phyloP scores from a whole-genome alignment of 2,329 filamentous ascomycete genomes.

The Huntiella savannae region DNA sequence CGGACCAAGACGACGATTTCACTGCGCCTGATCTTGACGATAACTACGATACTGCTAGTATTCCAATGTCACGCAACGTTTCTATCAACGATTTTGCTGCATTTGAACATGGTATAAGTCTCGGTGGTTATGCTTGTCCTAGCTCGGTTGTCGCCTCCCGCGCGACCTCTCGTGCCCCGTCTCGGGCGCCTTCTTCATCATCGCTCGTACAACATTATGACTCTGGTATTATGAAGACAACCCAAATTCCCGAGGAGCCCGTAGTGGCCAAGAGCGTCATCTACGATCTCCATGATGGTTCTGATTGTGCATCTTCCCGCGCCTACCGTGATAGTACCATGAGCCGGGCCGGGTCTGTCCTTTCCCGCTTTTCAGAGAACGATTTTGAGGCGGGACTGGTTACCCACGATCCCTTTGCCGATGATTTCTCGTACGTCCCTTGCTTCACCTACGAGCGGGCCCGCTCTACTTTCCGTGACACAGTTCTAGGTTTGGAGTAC shows the following conservation, averaged over 20 bases:
- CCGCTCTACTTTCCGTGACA: constrained; percentile 74
- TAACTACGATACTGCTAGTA: constrained; percentile 24
- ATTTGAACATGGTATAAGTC: constrained; percentile 16
- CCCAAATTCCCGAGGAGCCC: constrained; percentile 2
- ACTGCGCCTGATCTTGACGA: background rate
- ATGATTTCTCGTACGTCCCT: constrained; percentile 84
- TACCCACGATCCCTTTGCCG: constrained; percentile 47
- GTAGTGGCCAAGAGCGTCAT: background rate
- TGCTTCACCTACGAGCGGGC: constrained; percentile 76
- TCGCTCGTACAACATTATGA: constrained; percentile 17
- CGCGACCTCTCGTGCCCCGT: constrained; percentile 27
- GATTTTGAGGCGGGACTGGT: constrained; percentile 33
- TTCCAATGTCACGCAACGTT: constrained; percentile 25
- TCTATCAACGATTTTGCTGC: constrained; percentile 23
- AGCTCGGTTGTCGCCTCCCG: constrained; percentile 22
- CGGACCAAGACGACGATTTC: background rate
- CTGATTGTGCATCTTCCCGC: constrained; percentile 15
- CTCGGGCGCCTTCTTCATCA: constrained; percentile 27
- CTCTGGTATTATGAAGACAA: background rate
- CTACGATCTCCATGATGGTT: constrained; percentile 27
- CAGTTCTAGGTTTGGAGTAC: constrained; percentile 82
- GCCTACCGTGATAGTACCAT: constrained; percentile 48
- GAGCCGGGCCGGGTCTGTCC: constrained; percentile 62
- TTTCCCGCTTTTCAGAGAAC: constrained; percentile 42
- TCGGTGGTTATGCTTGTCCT: constrained; percentile 18